A percentile compares a stretch with the other conserved stretches of the same genome.
Conservation (phyloP, 2,329 filamentous ascomycete species). For the Cladobotryum mycophilum region DNA sequence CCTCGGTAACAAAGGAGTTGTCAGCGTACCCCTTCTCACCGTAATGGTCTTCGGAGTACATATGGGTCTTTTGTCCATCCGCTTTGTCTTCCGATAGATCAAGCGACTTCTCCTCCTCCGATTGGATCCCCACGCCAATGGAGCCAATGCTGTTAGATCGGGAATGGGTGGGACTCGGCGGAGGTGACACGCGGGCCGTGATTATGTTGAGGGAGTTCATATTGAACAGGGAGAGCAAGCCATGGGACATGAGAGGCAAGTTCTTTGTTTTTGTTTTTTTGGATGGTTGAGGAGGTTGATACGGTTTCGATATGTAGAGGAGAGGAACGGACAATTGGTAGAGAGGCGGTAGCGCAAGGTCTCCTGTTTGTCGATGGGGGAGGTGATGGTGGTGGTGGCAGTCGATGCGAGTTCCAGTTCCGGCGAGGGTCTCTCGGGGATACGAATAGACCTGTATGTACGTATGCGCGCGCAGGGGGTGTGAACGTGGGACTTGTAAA, state of each 20-base stretch:
- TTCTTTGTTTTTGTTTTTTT: background rate
- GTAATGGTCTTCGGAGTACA: background rate
- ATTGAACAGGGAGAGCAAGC: conserved; percentile 48
- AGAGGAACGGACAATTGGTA: background rate
- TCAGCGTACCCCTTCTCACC: conserved; percentile 29
- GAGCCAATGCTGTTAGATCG: conserved; percentile 56
- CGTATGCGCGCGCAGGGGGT: background rate
- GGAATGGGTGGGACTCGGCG: conserved; percentile 49
- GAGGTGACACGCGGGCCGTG: conserved; percentile 70
- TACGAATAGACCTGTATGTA: background rate
- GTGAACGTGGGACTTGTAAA: background rate
- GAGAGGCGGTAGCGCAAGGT: background rate
- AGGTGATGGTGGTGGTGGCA: background rate
- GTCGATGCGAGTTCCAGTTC: background rate
- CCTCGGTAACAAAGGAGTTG: conserved; percentile 45
- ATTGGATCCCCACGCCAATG: conserved; percentile 41
- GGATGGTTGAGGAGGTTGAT: background rate
- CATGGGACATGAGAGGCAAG: conserved; percentile 34
- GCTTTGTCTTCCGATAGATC: conserved; percentile 25
- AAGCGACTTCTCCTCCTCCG: conserved; percentile 33
- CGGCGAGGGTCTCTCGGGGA: background rate
- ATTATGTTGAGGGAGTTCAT: conserved; percentile 98
- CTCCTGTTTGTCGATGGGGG: background rate
- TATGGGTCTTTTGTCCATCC: conserved; percentile 28
- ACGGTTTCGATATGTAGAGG: conserved; percentile 1